phyloP scores from a whole-genome alignment of 805 yeast genomes.

The Candida insectorum region DNA sequence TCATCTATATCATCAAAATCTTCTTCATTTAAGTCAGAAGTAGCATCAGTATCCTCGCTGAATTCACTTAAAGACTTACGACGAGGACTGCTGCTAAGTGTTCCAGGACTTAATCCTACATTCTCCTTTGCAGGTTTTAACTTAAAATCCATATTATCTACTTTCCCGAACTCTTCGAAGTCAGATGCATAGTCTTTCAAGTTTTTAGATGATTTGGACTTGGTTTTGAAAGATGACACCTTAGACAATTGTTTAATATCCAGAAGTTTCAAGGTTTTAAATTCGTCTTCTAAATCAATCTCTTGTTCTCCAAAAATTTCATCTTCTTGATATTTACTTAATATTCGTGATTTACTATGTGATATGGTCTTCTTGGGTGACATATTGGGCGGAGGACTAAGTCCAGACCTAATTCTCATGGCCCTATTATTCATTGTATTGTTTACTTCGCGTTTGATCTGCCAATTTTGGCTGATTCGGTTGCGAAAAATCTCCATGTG shows the following conservation, averaged over 20 bases:
- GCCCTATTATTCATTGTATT: constrained; percentile 5
- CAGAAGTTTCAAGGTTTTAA: constrained; percentile 19
- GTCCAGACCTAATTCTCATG: constrained; percentile 7
- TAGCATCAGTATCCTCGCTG: constrained; percentile 39
- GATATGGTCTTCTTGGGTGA: constrained; percentile 1
- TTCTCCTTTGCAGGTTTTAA: constrained; percentile 1
- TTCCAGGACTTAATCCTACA: constrained; percentile 10
- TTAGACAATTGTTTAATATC: constrained; percentile 1
- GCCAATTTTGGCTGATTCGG: background rate
- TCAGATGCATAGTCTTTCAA: constrained; percentile 4
- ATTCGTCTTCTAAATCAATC: constrained; percentile 21
- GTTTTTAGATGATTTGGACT: background rate
- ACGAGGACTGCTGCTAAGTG: constrained; percentile 9
- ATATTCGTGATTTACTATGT: constrained; percentile 14
- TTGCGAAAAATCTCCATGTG: background rate
- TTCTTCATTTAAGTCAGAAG: constrained; percentile 36
- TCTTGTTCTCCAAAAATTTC: constrained; percentile 26
- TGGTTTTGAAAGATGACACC: background rate
- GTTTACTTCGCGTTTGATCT: background rate
- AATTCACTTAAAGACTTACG: constrained; percentile 31
- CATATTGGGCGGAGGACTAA: constrained; percentile 10
- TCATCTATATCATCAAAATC: constrained; percentile 34
- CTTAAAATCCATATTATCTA: constrained; percentile 1
- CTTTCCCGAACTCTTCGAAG: constrained; percentile 3
- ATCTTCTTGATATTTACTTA: constrained; percentile 21